Conservation (phyloP, 495 filamentous ascomycete genomes). For the Sabuloglossum arenarium region DNA sequence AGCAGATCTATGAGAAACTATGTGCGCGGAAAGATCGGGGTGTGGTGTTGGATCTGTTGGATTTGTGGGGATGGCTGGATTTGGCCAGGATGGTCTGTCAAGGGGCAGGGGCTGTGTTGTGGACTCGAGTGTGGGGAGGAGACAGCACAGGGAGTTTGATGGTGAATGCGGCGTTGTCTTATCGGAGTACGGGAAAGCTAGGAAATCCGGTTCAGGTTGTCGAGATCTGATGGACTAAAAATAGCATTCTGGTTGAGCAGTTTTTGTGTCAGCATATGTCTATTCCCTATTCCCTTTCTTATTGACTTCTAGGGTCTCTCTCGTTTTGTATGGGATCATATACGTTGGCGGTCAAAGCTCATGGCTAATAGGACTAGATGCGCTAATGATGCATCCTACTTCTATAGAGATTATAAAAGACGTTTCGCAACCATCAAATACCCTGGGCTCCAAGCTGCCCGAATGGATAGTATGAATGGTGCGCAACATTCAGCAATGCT, state of each 20-base stretch:
- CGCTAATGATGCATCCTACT: too few relatives aligned
- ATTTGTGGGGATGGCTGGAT: slow-evolving; percentile 38
- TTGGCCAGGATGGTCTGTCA: slow-evolving; percentile 34
- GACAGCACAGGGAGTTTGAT: slow-evolving; percentile 31
- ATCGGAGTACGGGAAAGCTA: slow-evolving; percentile 41
- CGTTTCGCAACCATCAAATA: too few relatives aligned
- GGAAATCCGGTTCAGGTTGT: slow-evolving; percentile 43
- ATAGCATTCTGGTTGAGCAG: not conserved
- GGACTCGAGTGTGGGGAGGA: slow-evolving; percentile 50
- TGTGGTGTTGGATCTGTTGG: slow-evolving; percentile 29
- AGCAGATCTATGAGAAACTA: slow-evolving; percentile 47
- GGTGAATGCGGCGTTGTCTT: slow-evolving; percentile 62
- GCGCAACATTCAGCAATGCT: too few relatives aligned
- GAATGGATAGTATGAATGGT: too few relatives aligned
- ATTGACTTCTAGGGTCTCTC: too few relatives aligned
- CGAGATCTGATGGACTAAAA: slow-evolving; percentile 9
- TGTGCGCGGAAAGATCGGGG: slow-evolving; percentile 26
- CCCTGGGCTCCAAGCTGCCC: too few relatives aligned
- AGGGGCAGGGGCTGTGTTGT: slow-evolving; percentile 42
- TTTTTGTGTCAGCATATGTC: too few relatives aligned
- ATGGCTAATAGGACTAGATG: too few relatives aligned
- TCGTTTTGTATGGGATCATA: too few relatives aligned
- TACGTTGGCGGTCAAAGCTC: too few relatives aligned
- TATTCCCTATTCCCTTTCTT: too few relatives aligned
- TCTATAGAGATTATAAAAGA: too few relatives aligned